Percentiles rank a stretch among this genome's conserved stretches.
Evolutionary conservation across 2,329 filamentous ascomycete species (phyloP).

Genomic region (Karstenula rhodostoma): DNA sequence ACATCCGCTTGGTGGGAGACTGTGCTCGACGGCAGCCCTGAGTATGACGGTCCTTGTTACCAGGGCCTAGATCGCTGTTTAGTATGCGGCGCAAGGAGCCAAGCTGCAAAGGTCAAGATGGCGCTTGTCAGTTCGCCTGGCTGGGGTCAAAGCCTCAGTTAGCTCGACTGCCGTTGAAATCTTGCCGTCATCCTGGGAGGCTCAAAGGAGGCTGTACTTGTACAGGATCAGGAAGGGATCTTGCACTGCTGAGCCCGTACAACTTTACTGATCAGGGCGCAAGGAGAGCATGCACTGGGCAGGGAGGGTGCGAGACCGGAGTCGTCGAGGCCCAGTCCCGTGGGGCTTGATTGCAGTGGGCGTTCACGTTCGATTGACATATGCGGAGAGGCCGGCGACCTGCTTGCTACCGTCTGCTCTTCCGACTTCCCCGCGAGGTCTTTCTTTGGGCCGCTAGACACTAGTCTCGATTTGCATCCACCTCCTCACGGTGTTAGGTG

Average conservation of each 20-base stretch:
- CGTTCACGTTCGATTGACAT: slow-evolving; percentile 22
- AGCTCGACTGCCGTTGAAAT: not conserved
- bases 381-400: slow-evolving; percentile 40
- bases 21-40: slow-evolving; percentile 30
- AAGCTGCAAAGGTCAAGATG: slow-evolving; percentile 13
- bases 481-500: slow-evolving; percentile 38
- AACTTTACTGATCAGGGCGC: not conserved
- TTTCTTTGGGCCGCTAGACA: slow-evolving; percentile 41
- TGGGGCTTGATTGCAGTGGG: slow-evolving; percentile 27
- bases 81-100: slow-evolving; percentile 18
- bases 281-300: not conserved
- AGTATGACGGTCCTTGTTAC: slow-evolving; percentile 27
- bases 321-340: slow-evolving; percentile 20
- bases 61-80: slow-evolving; percentile 37
- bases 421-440: slow-evolving; percentile 46
- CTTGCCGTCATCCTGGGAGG: not conserved
- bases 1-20: slow-evolving; percentile 30
- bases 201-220: not conserved
- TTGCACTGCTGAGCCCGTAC: slow-evolving; percentile 4
- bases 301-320: slow-evolving; percentile 3
- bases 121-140: slow-evolving; percentile 22
- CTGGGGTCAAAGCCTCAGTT: not conserved
- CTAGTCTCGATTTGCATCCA: slow-evolving; percentile 42
- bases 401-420: slow-evolving; percentile 38
- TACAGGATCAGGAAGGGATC: not conserved